phyloP scores from a whole-genome alignment of 768 basidiomycete genomes.

The Terana coerulea region DNA sequence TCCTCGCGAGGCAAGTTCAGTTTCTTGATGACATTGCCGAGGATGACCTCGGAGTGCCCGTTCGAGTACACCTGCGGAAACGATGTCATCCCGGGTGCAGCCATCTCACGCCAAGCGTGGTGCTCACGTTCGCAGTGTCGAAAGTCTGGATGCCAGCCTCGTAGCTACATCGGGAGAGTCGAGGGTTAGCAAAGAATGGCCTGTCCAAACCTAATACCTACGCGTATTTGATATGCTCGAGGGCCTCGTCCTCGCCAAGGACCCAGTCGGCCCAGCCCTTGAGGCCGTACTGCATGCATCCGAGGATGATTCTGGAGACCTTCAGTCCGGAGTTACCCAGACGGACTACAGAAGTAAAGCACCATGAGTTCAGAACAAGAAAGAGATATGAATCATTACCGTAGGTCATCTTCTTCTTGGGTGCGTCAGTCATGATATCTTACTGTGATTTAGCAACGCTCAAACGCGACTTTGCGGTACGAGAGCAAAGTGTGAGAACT shows the following conservation, averaged over 20 bases:
- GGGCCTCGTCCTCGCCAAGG: conserved; percentile 27
- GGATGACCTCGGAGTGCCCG: conserved; percentile 38
- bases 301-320: conserved; percentile 33
- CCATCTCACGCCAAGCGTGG: not conserved
- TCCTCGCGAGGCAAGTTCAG: conserved; percentile 39
- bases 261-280: conserved; percentile 35
- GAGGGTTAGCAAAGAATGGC: not conserved
- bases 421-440: not conserved
- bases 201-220: conserved; percentile 16
- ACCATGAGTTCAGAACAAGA: not conserved
- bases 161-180: conserved; percentile 20
- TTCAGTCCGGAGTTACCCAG: conserved; percentile 31
- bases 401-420: conserved; percentile 11
- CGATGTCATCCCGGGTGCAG: not conserved
- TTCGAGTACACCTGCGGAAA: conserved; percentile 30
- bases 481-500: too few relatives aligned
- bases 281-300: conserved; percentile 16
- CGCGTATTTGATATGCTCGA: conserved; percentile 37
- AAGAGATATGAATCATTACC: conserved; percentile 6
- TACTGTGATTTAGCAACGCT: too few relatives aligned
- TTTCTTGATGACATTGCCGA: conserved; percentile 44
- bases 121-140: conserved; percentile 28
- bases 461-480: too few relatives aligned
- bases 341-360: too few relatives aligned
- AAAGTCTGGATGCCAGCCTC: conserved; percentile 37